These are phyloP conservation scores for Xylaria polymorpha DNA, from an alignment of 2,329 filamentous ascomycete genomes.

Conservation along the genomic window DNA sequence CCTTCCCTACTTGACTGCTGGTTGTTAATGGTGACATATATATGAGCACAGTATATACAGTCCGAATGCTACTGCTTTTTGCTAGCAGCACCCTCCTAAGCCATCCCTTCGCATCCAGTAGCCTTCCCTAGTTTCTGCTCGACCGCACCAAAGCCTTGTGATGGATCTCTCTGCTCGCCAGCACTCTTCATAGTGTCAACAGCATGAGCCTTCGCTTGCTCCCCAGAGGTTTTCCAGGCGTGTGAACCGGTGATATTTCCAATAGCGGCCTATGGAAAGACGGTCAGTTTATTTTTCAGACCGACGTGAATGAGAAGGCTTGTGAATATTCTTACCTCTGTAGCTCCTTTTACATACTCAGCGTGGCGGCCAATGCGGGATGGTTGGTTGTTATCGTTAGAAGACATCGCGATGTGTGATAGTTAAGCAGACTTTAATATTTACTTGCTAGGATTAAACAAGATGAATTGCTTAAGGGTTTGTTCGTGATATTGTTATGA, in stretches of 20 bases:
- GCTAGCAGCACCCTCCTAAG: slow-evolving; percentile 68
- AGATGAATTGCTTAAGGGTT: not conserved
- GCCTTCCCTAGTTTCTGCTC: slow-evolving; percentile 73
- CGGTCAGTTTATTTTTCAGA: slow-evolving; percentile 6
- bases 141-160: slow-evolving; percentile 68
- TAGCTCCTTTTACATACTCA: slow-evolving; percentile 75
- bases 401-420: slow-evolving; percentile 44
- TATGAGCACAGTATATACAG: not conserved
- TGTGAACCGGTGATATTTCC: slow-evolving; percentile 71
- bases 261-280: slow-evolving; percentile 62
- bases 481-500: not conserved
- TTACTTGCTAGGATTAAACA: not conserved
- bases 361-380: slow-evolving; percentile 72
- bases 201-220: slow-evolving; percentile 71
- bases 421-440: not conserved
- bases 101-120: slow-evolving; percentile 77
- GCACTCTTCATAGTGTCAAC: slow-evolving; percentile 72
- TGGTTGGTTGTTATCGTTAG: slow-evolving; percentile 56
- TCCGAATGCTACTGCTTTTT: slow-evolving; percentile 49
- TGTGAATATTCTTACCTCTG: slow-evolving; percentile 62
- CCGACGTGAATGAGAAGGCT: not conserved
- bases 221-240: slow-evolving; percentile 72
- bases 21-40: not conserved
- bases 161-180: slow-evolving; percentile 65
- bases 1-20: not conserved